These are phyloP conservation scores for Candolleomyces aberdarensis DNA, from an alignment of 768 basidiomycete species.

Conservation along the genomic window DNA sequence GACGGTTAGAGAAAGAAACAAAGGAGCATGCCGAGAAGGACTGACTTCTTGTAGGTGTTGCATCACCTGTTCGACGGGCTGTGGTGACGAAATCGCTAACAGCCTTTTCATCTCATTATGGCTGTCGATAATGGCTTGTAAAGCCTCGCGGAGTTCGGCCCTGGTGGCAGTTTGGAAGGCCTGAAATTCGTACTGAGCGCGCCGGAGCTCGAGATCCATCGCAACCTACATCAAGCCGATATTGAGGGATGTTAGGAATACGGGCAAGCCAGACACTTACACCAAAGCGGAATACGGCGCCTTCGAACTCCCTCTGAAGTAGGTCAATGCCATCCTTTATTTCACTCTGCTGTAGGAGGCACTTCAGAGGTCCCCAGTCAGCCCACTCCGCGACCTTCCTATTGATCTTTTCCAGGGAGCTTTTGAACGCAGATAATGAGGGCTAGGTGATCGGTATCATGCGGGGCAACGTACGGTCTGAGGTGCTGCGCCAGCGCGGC, in stretches of 20 bases:
- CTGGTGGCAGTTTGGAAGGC: constrained; percentile 30
- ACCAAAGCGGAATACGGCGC: constrained; percentile 31
- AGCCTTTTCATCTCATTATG: constrained; percentile 33
- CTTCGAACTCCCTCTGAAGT: constrained; percentile 35
- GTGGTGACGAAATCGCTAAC: constrained; percentile 26
- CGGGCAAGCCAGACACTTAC: constrained; percentile 18
- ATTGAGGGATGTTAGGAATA: constrained; percentile 18
- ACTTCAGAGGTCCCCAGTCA: constrained; percentile 29
- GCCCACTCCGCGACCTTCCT: constrained; percentile 35
- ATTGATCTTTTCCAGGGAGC: constrained; percentile 27
- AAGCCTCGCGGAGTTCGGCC: constrained; percentile 30
- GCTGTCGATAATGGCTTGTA: constrained; percentile 31
- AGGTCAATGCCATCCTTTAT: constrained; percentile 39
- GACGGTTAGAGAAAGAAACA: neutral
- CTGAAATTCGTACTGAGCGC: constrained; percentile 22
- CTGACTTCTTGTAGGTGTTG: constrained; percentile 36
- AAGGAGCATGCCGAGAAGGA: constrained; percentile 2
- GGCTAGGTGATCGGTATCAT: neutral
- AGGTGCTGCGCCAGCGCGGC: constrained; percentile 34
- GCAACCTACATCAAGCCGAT: neutral
- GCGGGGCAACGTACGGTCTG: constrained; percentile 22
- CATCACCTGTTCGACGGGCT: constrained; percentile 38
- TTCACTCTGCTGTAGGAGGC: constrained; percentile 35
- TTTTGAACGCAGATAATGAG: neutral
- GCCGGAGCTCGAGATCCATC: constrained; percentile 24